Evolutionary conservation across 495 filamentous ascomycete species (phyloP).

Genomic region (Neurospora intermedia): DNA sequence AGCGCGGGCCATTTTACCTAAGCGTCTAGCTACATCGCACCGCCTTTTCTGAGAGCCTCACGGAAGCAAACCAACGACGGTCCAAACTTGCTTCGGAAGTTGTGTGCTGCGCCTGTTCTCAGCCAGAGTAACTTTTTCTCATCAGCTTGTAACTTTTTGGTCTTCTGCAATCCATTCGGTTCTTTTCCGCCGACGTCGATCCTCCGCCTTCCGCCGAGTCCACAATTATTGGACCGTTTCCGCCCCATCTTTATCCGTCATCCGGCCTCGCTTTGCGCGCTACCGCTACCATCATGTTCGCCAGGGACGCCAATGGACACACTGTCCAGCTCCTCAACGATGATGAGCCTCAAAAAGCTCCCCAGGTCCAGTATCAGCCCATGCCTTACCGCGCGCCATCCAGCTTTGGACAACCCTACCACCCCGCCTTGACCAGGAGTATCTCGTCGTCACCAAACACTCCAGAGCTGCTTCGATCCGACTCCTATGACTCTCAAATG

Average conservation of each 20-base stretch:
- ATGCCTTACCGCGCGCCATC: conserved; percentile 3
- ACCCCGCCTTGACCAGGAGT: conserved; percentile 13
- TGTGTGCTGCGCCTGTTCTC: not conserved
- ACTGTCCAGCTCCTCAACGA: conserved; percentile 46
- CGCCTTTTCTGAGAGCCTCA: not conserved
- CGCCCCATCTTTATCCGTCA: not conserved
- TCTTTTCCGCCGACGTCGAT: not conserved
- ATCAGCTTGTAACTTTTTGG: not conserved
- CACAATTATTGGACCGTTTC: not conserved
- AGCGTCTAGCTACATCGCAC: not conserved
- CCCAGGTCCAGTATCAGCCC: conserved; percentile 1
- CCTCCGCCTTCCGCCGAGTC: not conserved
- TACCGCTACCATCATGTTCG: conserved; percentile 31
- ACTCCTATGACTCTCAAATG: conserved; percentile 45
- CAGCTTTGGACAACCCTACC: conserved; percentile 1
- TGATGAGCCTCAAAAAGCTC: conserved; percentile 17
- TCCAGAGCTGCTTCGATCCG: conserved; percentile 38
- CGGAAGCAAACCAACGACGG: not conserved
- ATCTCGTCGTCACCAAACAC: conserved; percentile 32
- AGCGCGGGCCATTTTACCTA: not conserved
- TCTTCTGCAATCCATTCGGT: not conserved
- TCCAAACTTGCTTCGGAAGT: not conserved
- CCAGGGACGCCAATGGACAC: conserved; percentile 38
- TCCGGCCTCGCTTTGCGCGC: not conserved
- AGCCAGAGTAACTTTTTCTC: not conserved